Base-by-base conservation (phyloP, 2,329 filamentous ascomycete genomes). In the Ophiostoma sp. region DNA sequence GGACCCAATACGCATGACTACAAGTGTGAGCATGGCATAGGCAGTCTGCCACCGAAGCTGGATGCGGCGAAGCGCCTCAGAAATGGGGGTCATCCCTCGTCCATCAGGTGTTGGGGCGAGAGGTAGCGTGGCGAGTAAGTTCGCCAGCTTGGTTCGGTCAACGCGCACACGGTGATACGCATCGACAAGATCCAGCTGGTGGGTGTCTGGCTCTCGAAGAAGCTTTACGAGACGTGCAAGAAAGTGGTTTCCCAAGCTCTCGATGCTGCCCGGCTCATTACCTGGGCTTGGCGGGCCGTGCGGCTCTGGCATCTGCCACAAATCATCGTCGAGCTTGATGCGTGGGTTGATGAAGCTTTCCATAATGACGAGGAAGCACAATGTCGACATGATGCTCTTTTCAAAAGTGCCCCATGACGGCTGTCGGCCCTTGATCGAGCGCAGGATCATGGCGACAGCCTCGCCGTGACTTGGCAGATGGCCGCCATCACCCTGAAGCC, bases 321-420 rank as follows among this genome's bases (percentile, higher is more conserved):
- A 61, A 19, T 73, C 50, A 8, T 52, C 33, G 48, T 75, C 74
- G 17, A 76, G 33, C 7, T 48, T 39, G 28, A 76, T 75, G 63
- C 72, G 74, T 1, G 72, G 74, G 64, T 76, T 76, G 69, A 75
- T 28, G 50, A 73, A 70, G 25, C 72, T 72, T 36, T 76, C 75
- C 36, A 76, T 61, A n/a, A 74, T 57, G 15, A 76, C 74, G 1
- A 75, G 45, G 39, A 76, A 76, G 3, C 50, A 48, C 4, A 75
- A 19, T 1, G 74, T 75, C 4, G 64, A 50, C 22, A 74, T 3
- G 17, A 76, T 71, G 45, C 33, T 52, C 8, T 31, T 45, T 7
- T 75, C 75, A 55, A 76, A 75, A 0, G 12, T 19, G 25, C 25
- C 50, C 42, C 61, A 69, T 4, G 28, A 22, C 28, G 45, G 17